These are phyloP conservation scores for Karstenula rhodostoma DNA, from an alignment of 2,329 filamentous ascomycete species.

Conservation along the genomic window DNA sequence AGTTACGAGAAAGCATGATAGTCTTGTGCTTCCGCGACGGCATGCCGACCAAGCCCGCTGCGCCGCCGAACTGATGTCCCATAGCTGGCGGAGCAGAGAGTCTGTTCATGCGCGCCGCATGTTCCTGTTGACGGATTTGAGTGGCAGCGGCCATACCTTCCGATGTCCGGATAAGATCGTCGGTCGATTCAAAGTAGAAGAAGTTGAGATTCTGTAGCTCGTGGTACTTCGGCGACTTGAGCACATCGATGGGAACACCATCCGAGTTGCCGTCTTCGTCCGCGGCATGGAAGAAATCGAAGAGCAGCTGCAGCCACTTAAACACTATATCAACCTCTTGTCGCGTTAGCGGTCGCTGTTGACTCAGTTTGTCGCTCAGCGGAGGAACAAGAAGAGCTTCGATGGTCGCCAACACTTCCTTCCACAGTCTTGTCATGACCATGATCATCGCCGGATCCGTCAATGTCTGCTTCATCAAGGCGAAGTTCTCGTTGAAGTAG, in stretches of 20 bases:
- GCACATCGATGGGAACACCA: constrained; percentile 86
- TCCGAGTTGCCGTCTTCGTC: constrained; percentile 87
- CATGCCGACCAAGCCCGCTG: constrained; percentile 69
- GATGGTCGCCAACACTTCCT: constrained; percentile 92
- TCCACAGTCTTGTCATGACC: constrained; percentile 98
- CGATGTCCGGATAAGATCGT: constrained; percentile 91
- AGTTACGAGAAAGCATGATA: constrained; percentile 92
- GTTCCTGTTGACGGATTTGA: constrained; percentile 76
- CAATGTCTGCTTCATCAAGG: constrained; percentile 96
- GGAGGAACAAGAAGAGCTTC: constrained; percentile 91
- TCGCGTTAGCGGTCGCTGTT: constrained; percentile 81
- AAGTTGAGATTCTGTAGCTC: constrained; percentile 96
- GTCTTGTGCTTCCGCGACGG: constrained; percentile 57
- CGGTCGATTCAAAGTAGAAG: constrained; percentile 95
- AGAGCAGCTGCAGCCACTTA: constrained; percentile 89
- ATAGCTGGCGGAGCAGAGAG: constrained; percentile 71
- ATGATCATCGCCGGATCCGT: constrained; percentile 97
- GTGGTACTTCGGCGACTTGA: constrained; percentile 98
- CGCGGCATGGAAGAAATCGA: constrained; percentile 93
- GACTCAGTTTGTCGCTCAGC: constrained; percentile 90
- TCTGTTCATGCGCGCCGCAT: constrained; percentile 64
- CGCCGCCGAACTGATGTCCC: constrained; percentile 61
- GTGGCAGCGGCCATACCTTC: constrained; percentile 94
- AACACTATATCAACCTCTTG: constrained; percentile 95
- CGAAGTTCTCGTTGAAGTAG: constrained; percentile 99